Evolutionary conservation across 176 grass and related monocot species (phyloP).

Genomic region (Saccharum spontaneum): DNA sequence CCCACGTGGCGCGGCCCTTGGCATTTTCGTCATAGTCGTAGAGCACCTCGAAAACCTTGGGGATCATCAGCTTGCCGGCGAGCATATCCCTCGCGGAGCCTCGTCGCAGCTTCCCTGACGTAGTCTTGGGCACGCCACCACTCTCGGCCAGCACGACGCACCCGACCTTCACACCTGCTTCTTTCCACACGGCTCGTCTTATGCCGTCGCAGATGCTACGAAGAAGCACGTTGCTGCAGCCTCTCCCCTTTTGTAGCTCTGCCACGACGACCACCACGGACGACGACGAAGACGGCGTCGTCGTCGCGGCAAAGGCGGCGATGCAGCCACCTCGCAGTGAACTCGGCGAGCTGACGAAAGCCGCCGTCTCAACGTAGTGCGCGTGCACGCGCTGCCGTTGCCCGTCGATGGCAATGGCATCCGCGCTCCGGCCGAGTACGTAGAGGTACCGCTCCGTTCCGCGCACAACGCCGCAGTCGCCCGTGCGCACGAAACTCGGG

Average conservation of each 20-base stretch:
- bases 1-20: not conserved
- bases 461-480: conserved; percentile 37
- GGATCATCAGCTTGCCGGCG: conserved; percentile 33
- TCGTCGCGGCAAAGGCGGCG: conserved; percentile 11
- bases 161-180: conserved; percentile 22
- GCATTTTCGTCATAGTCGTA: not conserved
- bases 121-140: conserved; percentile 49
- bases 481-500: conserved; percentile 40
- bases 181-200: conserved; percentile 38
- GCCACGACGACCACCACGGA: conserved; percentile 39
- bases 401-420: conserved; percentile 4
- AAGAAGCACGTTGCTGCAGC: not conserved
- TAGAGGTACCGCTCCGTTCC: conserved; percentile 48
- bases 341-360: conserved; percentile 1
- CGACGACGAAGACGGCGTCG: not conserved
- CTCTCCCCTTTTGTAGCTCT: conserved; percentile 36
- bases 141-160: conserved; percentile 42
- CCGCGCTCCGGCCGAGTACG: conserved; percentile 37
- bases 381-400: conserved; percentile 13
- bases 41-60: conserved; percentile 21
- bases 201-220: conserved; percentile 36
- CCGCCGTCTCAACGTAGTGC: conserved; percentile 50
- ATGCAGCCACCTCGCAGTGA: conserved; percentile 43
- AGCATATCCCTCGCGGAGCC: conserved; percentile 38
- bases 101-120: conserved; percentile 49